phyloP scores from a whole-genome alignment of 306 rosid species.

The Vigna radiata region DNA sequence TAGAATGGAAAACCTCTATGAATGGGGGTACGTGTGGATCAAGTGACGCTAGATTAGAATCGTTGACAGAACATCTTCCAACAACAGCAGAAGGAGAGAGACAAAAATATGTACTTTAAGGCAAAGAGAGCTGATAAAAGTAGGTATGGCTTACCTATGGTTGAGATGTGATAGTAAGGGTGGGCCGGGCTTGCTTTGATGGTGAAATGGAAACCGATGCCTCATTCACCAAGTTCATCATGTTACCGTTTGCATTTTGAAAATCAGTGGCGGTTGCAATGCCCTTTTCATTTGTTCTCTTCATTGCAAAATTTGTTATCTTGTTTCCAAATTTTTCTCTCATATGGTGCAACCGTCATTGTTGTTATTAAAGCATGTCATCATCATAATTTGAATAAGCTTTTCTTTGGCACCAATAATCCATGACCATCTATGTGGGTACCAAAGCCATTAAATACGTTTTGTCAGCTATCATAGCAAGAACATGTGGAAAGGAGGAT shows the following conservation, averaged over 20 bases:
- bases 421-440: conserved; percentile 40
- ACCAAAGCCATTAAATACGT: not conserved
- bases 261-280: conserved; percentile 57
- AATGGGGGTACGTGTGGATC: conserved; percentile 55
- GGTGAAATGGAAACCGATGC: conserved; percentile 68
- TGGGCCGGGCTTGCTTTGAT: conserved; percentile 50
- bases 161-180: conserved; percentile 46
- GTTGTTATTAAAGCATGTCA: conserved; percentile 22
- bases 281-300: conserved; percentile 60
- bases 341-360: conserved; percentile 47
- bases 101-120: conserved; percentile 72
- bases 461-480: not conserved
- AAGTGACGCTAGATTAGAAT: conserved; percentile 65
- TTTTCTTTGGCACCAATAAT: conserved; percentile 36
- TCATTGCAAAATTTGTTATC: conserved; percentile 28
- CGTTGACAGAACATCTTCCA: conserved; percentile 60
- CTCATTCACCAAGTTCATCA: conserved; percentile 15
- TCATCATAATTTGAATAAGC: conserved; percentile 50
- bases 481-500: not conserved
- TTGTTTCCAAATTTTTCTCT: conserved; percentile 43
- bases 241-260: conserved; percentile 37
- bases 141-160: conserved; percentile 62
- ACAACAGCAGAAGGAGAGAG: conserved; percentile 61
- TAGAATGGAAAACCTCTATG: conserved; percentile 44
- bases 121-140: conserved; percentile 62